Percentiles rank a stretch among this genome's conserved stretches.
These are phyloP conservation scores for Phytophthora citricola DNA, from an alignment of 352 stramenopile genomes.

Conservation along the genomic window DNA sequence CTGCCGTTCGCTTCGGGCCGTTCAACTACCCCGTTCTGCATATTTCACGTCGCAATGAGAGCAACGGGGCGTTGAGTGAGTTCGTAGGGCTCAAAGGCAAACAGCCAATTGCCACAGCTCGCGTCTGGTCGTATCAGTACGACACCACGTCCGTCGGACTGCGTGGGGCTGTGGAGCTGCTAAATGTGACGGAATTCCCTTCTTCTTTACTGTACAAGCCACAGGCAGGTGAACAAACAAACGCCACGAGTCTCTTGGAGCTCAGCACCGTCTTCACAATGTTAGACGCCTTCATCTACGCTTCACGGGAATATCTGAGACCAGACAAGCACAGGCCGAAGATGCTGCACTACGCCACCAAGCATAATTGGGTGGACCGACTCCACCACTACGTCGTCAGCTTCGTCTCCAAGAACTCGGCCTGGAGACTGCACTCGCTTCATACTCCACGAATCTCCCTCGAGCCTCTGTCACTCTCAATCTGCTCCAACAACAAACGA, in stretches of 20 bases:
- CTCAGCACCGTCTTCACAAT: no score
- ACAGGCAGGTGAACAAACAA: no score
- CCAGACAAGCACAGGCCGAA: no score
- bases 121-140: conserved; percentile 56
- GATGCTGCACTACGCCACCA: no score
- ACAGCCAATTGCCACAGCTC: conserved; percentile 11
- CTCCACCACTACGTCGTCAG: conserved; percentile 43
- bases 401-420: conserved; percentile 16
- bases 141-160: conserved; percentile 46
- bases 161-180: conserved; percentile 28
- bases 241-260: no score
- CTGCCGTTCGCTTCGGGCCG: conserved; percentile 46
- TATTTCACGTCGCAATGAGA: conserved; percentile 28
- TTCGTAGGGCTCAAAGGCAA: conserved; percentile 30
- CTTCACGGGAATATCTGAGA: no score
- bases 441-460: conserved; percentile 19
- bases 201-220: conserved; percentile 40
- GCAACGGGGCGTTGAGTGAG: not conserved
- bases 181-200: conserved; percentile 42
- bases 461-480: not conserved
- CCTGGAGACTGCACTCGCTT: conserved; percentile 38
- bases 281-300: no score
- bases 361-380: conserved; percentile 48
- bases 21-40: conserved; percentile 58
- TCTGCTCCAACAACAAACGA: conserved; percentile 12